Evolutionary conservation across 2,329 filamentous ascomycete genomes (phyloP).

Genomic region (Xylariaceae sp.): DNA sequence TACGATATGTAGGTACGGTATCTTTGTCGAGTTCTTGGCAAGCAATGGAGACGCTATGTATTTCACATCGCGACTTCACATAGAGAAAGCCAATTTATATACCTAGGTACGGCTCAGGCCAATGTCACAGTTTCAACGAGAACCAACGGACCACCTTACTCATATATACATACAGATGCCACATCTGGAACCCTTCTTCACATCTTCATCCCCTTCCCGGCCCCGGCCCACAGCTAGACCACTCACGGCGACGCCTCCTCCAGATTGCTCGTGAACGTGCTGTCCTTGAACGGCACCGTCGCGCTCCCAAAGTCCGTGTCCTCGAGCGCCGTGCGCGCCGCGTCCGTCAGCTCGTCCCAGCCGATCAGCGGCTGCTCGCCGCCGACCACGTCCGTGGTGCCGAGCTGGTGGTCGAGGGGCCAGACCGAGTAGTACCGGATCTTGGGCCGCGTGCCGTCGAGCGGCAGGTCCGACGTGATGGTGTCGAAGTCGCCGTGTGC

Average conservation of each 20-base stretch:
- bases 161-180: too few relatives aligned
- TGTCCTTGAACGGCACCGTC: constrained; percentile 35
- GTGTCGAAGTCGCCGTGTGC: constrained; percentile 28
- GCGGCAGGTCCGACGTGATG: constrained; percentile 17
- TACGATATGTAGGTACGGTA: too few relatives aligned
- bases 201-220: too few relatives aligned
- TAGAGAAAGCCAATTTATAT: too few relatives aligned
- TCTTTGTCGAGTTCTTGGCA: too few relatives aligned
- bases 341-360: constrained; percentile 33
- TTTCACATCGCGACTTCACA: too few relatives aligned
- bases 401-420: constrained; percentile 32
- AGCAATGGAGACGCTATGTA: too few relatives aligned
- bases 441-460: constrained; percentile 24
- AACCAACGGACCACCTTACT: too few relatives aligned
- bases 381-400: constrained; percentile 29
- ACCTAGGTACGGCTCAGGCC: too few relatives aligned
- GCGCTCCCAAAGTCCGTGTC: constrained; percentile 35
- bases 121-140: too few relatives aligned
- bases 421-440: constrained; percentile 28
- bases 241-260: constrained; percentile 12
- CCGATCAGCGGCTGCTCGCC: constrained; percentile 36
- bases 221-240: too few relatives aligned
- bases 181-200: too few relatives aligned
- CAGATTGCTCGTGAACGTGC: constrained; percentile 18
- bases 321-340: constrained; percentile 29